These are phyloP conservation scores for Colletotrichum tofieldiae DNA, from an alignment of 2,329 filamentous ascomycete genomes.

Conservation along the genomic window DNA sequence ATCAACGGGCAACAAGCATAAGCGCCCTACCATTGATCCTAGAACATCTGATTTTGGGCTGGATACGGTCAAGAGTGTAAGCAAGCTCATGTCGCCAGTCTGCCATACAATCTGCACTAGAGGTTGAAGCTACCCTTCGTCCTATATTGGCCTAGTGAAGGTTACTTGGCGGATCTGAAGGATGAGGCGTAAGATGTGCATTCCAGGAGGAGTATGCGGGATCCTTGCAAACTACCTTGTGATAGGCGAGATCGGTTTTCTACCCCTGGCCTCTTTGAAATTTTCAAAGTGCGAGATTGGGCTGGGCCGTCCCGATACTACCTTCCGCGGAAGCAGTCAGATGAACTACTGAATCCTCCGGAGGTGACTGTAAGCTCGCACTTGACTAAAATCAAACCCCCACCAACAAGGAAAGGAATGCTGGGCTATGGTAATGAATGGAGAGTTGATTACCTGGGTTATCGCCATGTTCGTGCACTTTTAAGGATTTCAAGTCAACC, in stretches of 20 bases:
- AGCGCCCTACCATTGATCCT: not conserved
- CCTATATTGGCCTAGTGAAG: not conserved
- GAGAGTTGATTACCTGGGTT: not conserved
- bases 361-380: not conserved
- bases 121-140: not conserved
- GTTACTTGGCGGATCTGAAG: not conserved
- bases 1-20: not conserved
- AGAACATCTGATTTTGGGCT: not conserved
- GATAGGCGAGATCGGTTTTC: no score
- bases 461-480: not conserved
- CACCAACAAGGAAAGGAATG: no score
- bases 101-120: no score
- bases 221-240: no score
- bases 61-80: not conserved
- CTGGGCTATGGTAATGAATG: not conserved
- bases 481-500: not conserved
- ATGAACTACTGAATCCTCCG: not conserved
- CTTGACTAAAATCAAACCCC: not conserved
- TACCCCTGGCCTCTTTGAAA: not conserved
- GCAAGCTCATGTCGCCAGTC: not conserved
- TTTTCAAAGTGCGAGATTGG: not conserved
- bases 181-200: not conserved
- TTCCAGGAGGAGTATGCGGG: not conserved
- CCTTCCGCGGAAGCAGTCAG: constrained; percentile 5
- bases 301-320: not conserved